Percentiles rank a stretch among this genome's conserved stretches.
phyloP scores from a whole-genome alignment of 1,284 basidiomycete species.

The Cryptococcus sp. region DNA sequence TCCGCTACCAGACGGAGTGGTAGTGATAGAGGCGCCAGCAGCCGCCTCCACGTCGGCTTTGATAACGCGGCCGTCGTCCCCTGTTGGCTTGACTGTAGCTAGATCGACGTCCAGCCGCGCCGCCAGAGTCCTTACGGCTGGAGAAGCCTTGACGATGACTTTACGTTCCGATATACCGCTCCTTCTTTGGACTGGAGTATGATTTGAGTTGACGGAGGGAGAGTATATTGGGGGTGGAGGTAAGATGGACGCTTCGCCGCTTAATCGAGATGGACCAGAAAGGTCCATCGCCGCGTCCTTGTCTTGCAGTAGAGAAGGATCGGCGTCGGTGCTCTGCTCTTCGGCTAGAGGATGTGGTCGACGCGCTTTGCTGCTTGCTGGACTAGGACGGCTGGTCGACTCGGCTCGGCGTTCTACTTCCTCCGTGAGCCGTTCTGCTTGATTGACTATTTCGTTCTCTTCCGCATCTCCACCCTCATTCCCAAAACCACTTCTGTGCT shows the following conservation, averaged over 20 bases:
- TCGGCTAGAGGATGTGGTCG: not conserved
- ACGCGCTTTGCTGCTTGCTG: too few relatives aligned
- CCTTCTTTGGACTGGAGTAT: not conserved
- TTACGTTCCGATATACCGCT: not conserved
- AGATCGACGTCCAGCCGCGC: conserved; percentile 38
- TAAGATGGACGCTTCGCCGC: conserved; percentile 44
- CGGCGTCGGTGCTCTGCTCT: conserved; percentile 11
- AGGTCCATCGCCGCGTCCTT: conserved; percentile 21
- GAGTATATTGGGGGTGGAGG: conserved; percentile 24
- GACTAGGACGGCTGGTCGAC: too few relatives aligned
- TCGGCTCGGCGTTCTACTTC: not conserved
- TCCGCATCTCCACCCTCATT: too few relatives aligned
- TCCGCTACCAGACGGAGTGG: not conserved
- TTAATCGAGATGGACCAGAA: conserved; percentile 32
- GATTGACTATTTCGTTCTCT: too few relatives aligned
- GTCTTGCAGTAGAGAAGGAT: conserved; percentile 10
- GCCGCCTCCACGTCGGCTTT: conserved; percentile 64
- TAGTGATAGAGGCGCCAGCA: not conserved
- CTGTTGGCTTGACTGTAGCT: conserved; percentile 62
- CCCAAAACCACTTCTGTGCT: too few relatives aligned
- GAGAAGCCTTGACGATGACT: conserved; percentile 38
- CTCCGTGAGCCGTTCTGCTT: not conserved
- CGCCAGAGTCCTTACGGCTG: conserved; percentile 43
- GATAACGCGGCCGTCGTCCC: conserved; percentile 64
- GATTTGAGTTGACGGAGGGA: not conserved